Conservation (phyloP, 2,329 filamentous ascomycete genomes). For the Phialemoniopsis sp. region DNA sequence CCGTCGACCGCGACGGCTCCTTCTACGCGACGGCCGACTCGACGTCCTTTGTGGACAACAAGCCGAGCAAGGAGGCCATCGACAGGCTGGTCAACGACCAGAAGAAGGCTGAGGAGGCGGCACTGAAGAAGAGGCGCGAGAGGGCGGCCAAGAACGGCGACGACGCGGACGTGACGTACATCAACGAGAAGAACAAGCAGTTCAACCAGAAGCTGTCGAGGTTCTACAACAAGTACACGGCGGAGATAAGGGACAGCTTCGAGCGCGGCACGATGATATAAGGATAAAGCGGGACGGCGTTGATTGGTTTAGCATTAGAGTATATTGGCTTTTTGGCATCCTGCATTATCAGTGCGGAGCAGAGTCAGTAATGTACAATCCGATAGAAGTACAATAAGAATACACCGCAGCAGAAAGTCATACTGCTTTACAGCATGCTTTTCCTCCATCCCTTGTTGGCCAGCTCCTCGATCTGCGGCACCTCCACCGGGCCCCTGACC, state of each 20-base stretch:
- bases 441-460: slow-evolving; percentile 84
- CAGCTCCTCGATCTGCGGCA: slow-evolving; percentile 74
- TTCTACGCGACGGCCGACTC: slow-evolving; percentile 90
- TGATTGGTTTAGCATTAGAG: background rate
- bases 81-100: slow-evolving; percentile 85
- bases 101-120: slow-evolving; percentile 80
- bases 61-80: slow-evolving; percentile 80
- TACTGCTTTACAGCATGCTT: slow-evolving; percentile 66
- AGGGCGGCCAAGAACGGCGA: slow-evolving; percentile 75
- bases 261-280: slow-evolving; percentile 95
- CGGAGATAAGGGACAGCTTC: slow-evolving; percentile 95
- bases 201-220: slow-evolving; percentile 96
- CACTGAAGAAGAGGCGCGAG: slow-evolving; percentile 82
- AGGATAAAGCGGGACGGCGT: slow-evolving; percentile 16
- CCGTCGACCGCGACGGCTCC: slow-evolving; percentile 83
- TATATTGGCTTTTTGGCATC: slow-evolving; percentile 3
- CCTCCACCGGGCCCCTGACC: slow-evolving; percentile 72
- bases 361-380: slow-evolving; percentile 9
- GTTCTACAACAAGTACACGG: slow-evolving; percentile 98
- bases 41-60: slow-evolving; percentile 76
- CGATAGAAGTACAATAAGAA: background rate
- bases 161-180: slow-evolving; percentile 91
- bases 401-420: background rate
- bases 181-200: slow-evolving; percentile 99
- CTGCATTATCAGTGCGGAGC: slow-evolving; percentile 5